Evolutionary conservation across 2,329 filamentous ascomycete species (phyloP).

Genomic region (Alternaria metachromatica): DNA sequence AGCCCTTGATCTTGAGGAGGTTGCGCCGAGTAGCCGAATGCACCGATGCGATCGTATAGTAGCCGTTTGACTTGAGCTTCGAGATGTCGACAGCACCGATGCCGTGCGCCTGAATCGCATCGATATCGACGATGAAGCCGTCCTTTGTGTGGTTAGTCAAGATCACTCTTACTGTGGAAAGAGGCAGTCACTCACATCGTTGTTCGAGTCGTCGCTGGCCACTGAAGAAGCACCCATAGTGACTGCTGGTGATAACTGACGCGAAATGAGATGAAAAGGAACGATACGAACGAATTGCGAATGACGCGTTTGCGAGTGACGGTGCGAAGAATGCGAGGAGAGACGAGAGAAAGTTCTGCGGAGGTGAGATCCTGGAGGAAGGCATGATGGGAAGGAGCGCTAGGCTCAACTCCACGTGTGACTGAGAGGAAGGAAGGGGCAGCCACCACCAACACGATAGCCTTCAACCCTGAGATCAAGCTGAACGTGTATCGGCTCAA

Average conservation of each 20-base stretch:
- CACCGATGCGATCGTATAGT: slow-evolving; percentile 68
- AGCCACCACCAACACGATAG: background rate
- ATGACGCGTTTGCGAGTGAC: background rate
- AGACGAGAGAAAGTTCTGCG: background rate
- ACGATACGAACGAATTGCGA: slow-evolving; percentile 8
- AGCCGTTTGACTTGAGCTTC: slow-evolving; percentile 69
- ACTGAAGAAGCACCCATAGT: slow-evolving; percentile 57
- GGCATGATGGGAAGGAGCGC: slow-evolving; percentile 16
- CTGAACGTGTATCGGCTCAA: background rate
- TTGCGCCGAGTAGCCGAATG: slow-evolving; percentile 65
- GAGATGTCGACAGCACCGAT: slow-evolving; percentile 70
- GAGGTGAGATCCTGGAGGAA: slow-evolving; percentile 6
- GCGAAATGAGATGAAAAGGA: slow-evolving; percentile 5
- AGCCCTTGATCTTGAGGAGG: slow-evolving; percentile 71
- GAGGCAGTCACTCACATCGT: slow-evolving; percentile 52
- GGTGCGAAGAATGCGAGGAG: background rate
- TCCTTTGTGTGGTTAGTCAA: slow-evolving; percentile 44
- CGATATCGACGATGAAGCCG: slow-evolving; percentile 69
- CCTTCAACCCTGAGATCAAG: background rate
- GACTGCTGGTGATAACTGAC: slow-evolving; percentile 4
- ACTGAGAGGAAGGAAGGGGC: slow-evolving; percentile 21
- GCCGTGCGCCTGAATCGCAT: slow-evolving; percentile 70
- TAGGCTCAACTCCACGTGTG: slow-evolving; percentile 23
- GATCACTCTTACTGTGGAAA: background rate
- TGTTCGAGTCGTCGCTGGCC: slow-evolving; percentile 58